A percentile compares a stretch with the other conserved stretches of the same genome.
These are phyloP conservation scores for Priceomyces medius DNA, from an alignment of 805 yeast species.

Conservation along the genomic window DNA sequence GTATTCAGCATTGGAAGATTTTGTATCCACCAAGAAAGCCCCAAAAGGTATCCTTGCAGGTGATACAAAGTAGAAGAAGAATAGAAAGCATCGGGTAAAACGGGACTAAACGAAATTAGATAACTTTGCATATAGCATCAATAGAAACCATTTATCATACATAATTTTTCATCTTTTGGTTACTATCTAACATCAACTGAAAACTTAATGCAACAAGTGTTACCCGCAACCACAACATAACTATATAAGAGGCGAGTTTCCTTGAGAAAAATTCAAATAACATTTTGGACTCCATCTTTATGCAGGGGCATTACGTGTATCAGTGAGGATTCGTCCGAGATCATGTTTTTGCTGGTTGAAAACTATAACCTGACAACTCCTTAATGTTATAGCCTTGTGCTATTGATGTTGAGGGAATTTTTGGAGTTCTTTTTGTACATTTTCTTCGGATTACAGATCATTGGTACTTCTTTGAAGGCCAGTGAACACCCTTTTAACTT, in stretches of 20 bases:
- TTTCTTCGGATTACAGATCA: not conserved
- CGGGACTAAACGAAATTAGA: no score
- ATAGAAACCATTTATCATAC: no score
- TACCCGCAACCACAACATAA: not conserved
- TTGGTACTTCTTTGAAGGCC: conserved; percentile 35
- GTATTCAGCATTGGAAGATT: not conserved
- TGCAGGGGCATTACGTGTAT: conserved; percentile 99
- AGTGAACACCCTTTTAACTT: conserved; percentile 17
- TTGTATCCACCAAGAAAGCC: not conserved
- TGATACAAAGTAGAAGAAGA: no score
- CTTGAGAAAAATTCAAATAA: not conserved
- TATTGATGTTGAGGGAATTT: conserved; percentile 66
- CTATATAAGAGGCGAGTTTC: not conserved
- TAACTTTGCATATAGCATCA: no score
- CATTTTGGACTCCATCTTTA: conserved; percentile 66
- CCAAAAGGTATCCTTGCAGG: no score
- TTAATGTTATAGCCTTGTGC: conserved; percentile 48
- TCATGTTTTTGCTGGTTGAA: conserved; percentile 99
- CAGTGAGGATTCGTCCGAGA: conserved; percentile 99
- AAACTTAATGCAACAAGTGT: conserved; percentile 1
- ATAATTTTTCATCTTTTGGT: no score
- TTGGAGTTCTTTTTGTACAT: conserved; percentile 45
- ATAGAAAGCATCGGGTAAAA: no score
- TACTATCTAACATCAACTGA: no score
- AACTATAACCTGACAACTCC: conserved; percentile 95